A percentile compares a stretch with the other conserved stretches of the same genome.
phyloP scores from a whole-genome alignment of 2,329 filamentous ascomycete species.

The Trichoderma sp. region DNA sequence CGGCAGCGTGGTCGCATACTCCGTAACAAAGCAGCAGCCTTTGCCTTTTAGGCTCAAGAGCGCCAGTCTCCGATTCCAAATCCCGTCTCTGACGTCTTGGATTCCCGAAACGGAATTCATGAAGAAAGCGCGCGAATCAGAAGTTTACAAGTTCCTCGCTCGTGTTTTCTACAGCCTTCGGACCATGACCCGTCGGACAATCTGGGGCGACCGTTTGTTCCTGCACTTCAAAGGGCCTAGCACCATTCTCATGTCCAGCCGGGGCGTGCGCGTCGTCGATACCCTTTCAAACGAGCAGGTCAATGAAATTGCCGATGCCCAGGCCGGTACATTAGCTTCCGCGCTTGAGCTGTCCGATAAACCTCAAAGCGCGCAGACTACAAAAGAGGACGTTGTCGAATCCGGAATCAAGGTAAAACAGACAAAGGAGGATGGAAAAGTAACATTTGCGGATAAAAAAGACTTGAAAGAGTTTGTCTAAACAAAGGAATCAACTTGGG shows the following conservation, averaged over 20 bases:
- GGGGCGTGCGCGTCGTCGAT: slow-evolving; percentile 77
- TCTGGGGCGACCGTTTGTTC: slow-evolving; percentile 94
- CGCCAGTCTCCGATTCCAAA: slow-evolving; percentile 74
- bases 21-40: slow-evolving; percentile 71
- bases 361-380: slow-evolving; percentile 23
- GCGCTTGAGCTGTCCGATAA: slow-evolving; percentile 55
- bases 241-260: slow-evolving; percentile 84
- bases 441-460: slow-evolving; percentile 63
- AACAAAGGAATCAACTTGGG: slow-evolving; percentile 32
- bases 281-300: slow-evolving; percentile 76
- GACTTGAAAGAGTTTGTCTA: slow-evolving; percentile 58
- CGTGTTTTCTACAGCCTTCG: slow-evolving; percentile 68
- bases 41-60: slow-evolving; percentile 83
- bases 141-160: slow-evolving; percentile 70
- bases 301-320: slow-evolving; percentile 84
- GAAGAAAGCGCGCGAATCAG: slow-evolving; percentile 68
- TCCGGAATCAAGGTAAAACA: slow-evolving; percentile 57
- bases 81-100: slow-evolving; percentile 67
- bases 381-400: slow-evolving; percentile 26
- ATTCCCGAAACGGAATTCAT: slow-evolving; percentile 74
- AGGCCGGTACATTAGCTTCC: slow-evolving; percentile 68
- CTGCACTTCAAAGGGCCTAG: slow-evolving; percentile 84
- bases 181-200: slow-evolving; percentile 75
- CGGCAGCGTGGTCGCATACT: slow-evolving; percentile 89
- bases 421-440: slow-evolving; percentile 63